Percentiles rank a stretch among this genome's conserved stretches.
phyloP scores from a whole-genome alignment of 768 basidiomycete species.

The Boletellus ananiceps region DNA sequence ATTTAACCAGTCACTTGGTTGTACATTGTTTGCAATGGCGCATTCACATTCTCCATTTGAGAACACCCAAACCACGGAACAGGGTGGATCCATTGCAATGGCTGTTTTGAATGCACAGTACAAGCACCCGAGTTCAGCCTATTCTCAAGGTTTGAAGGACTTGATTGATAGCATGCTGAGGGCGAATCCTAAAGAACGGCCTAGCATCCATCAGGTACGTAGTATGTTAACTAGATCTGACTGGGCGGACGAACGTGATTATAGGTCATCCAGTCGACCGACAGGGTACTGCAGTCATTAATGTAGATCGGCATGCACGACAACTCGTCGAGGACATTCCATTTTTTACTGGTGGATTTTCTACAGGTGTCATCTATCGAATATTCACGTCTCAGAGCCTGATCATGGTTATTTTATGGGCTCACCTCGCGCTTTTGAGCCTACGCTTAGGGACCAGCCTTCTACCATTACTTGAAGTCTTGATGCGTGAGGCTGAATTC shows the following conservation, averaged over 20 bases:
- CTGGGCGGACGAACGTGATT: slow-evolving; percentile 3
- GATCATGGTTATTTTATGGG: slow-evolving; percentile 4
- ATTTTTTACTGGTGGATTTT: slow-evolving; percentile 6
- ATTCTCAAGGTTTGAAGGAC: slow-evolving; percentile 76
- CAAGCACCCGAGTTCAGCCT: slow-evolving; percentile 81
- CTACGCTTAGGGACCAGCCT: slow-evolving; percentile 1
- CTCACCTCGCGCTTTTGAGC: slow-evolving; percentile 1
- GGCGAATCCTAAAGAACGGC: slow-evolving; percentile 75
- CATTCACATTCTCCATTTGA: slow-evolving; percentile 97
- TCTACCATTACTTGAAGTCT: neutral
- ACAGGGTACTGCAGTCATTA: slow-evolving; percentile 57
- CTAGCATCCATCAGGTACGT: slow-evolving; percentile 78
- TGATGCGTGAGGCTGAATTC: slow-evolving; percentile 3
- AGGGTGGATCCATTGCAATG: slow-evolving; percentile 97
- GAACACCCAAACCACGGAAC: slow-evolving; percentile 84
- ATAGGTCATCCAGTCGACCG: slow-evolving; percentile 65
- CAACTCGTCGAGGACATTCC: neutral
- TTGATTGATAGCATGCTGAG: slow-evolving; percentile 85
- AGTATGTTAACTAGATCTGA: neutral
- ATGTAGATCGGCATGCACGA: slow-evolving; percentile 30
- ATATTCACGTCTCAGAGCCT: neutral
- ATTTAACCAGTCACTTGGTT: slow-evolving; percentile 79
- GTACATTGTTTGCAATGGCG: slow-evolving; percentile 90
- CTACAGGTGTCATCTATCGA: slow-evolving; percentile 7
- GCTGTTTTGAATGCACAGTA: slow-evolving; percentile 93